Conservation (phyloP, 805 yeast genomes). For the Maudiozyma bulderi region DNA sequence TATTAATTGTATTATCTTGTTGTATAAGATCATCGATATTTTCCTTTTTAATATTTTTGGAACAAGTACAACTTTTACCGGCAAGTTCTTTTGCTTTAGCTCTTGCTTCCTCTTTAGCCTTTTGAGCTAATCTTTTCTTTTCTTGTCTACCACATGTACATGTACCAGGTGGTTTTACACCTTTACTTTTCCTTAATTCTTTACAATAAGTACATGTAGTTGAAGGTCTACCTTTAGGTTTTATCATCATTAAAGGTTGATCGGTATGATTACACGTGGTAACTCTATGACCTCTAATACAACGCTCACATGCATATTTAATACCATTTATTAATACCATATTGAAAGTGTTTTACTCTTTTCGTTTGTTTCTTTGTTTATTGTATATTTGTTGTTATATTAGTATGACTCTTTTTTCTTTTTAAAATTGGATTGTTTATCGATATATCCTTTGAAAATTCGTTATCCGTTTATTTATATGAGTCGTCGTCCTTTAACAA, state of each 20-base stretch:
- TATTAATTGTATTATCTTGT: background rate
- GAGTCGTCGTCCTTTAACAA: no score
- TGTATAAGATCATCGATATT: background rate
- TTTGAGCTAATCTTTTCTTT: constrained; percentile 30
- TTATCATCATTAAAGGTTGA: constrained; percentile 82
- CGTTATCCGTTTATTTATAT: no score
- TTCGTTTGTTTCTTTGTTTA: no score
- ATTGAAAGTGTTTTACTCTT: background rate
- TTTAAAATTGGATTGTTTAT: no score
- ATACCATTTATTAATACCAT: constrained; percentile 91
- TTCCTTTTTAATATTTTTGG: constrained; percentile 6
- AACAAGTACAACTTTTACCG: constrained; percentile 30
- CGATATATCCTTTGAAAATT: background rate
- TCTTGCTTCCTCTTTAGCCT: constrained; percentile 26
- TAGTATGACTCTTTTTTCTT: no score
- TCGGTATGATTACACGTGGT: constrained; percentile 90
- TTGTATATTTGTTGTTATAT: background rate
- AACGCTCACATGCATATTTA: constrained; percentile 92
- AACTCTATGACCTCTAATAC: constrained; percentile 94
- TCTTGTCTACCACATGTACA: constrained; percentile 62
- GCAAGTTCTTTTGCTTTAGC: constrained; percentile 19
- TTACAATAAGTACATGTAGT: constrained; percentile 85
- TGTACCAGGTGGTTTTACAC: constrained; percentile 40
- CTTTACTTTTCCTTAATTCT: constrained; percentile 57
- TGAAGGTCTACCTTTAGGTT: constrained; percentile 94